Base-by-base conservation (phyloP, 1,284 basidiomycete species). In the Moesziomyces sp. region DNA sequence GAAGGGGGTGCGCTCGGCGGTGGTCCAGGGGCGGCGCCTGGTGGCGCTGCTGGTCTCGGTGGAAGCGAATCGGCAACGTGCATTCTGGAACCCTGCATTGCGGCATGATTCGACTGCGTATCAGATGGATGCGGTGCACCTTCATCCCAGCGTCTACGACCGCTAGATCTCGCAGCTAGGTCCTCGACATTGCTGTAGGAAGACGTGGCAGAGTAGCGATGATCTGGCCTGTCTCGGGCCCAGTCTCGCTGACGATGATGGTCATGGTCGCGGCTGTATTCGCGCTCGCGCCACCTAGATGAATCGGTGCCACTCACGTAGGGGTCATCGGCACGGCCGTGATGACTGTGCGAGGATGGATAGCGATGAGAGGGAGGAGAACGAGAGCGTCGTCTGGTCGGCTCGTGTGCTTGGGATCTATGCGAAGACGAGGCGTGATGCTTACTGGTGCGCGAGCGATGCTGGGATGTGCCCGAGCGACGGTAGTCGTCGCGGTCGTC, bases 351-450 rank as follows among this genome's bases (percentile, higher is more conserved):
- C 44, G 67, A 70, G 46, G 60, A 64, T 47, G 70, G 59, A 44
- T 54, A 48, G 42, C 58, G 58, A 54, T 64, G 52, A 45, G 61
- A 59, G 52, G 75, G 47, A 59, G 71, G 71, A 56, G 75, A 77
- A 65, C 73, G 73, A 57, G 73, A 75, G 46, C 63, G 73, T 50
- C 73, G 73, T 71, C 73, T 70, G 64, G 59, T 71, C 46, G 73
- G 73, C 60, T 66, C 67, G 48, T 57, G 60, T 58, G 58, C 62
- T 43, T 65, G 68, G 51, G 60, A 58, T 59, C 58, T 64, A 49
- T 59, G 59, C 24, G 65, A 58, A 45, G 58, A 62, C 50, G 67
- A 59, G 55, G 58, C 42, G 45, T 69, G 60, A 71, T 74, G 75
- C 75, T 77, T 77, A 77, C 75, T 74, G 57, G 46, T 72, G 52